Evolutionary conservation across 768 basidiomycete species (phyloP).

Genomic region (Suillus weaverae): DNA sequence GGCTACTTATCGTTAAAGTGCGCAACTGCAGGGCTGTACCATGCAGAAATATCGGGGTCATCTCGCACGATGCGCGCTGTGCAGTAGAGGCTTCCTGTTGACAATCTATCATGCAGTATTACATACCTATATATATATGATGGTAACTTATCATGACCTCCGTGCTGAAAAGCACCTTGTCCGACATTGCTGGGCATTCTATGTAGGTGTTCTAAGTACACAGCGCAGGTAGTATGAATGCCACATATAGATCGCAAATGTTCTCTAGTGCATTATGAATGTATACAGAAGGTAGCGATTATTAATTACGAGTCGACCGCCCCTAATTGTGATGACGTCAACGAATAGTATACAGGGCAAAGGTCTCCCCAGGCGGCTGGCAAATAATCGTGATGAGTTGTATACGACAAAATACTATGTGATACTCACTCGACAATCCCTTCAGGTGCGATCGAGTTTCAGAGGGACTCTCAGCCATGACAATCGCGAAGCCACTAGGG

Average conservation of each 20-base stretch:
- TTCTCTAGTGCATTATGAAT: neutral
- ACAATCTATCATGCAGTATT: neutral
- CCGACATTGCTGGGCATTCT: neutral
- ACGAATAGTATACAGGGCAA: conserved; percentile 23
- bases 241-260: neutral
- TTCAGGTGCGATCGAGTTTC: conserved; percentile 18
- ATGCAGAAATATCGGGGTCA: neutral
- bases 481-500: conserved; percentile 27
- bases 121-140: too few species aligned
- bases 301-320: conserved; percentile 12
- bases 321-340: conserved; percentile 22
- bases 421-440: conserved; percentile 16
- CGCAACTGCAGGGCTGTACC: neutral
- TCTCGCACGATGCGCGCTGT: neutral
- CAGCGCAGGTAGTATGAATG: neutral
- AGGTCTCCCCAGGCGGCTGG: conserved; percentile 26
- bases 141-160: too few species aligned
- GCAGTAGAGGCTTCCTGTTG: neutral
- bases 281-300: neutral
- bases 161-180: neutral
- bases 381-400: neutral
- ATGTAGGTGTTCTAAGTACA: neutral
- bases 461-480: conserved; percentile 25
- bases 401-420: neutral
- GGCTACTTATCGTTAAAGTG: neutral